A percentile compares a stretch with the other conserved stretches of the same genome.
phyloP scores from a whole-genome alignment of 1,139 yeast species.

The Sugiyamaella xylanicola region DNA sequence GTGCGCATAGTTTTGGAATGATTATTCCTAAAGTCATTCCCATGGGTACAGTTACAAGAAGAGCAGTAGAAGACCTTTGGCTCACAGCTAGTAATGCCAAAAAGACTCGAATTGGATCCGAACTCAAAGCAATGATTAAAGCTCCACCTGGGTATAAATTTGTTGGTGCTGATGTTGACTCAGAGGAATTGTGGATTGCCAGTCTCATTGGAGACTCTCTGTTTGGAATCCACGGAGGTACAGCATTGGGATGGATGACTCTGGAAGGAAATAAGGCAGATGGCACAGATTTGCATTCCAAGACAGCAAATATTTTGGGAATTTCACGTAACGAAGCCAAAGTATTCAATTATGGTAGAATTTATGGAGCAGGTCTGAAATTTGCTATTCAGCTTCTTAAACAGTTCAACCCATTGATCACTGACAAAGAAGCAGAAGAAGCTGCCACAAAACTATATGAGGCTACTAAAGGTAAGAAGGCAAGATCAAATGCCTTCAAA shows the following conservation, averaged over 20 bases:
- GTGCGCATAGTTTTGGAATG: slow-evolving; percentile 55
- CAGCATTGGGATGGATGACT: slow-evolving; percentile 99
- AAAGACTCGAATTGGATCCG: slow-evolving; percentile 83
- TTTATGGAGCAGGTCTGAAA: slow-evolving; percentile 94
- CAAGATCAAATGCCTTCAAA: slow-evolving; percentile 43
- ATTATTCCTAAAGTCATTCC: slow-evolving; percentile 82
- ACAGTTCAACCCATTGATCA: slow-evolving; percentile 72
- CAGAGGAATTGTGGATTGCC: slow-evolving; percentile 98
- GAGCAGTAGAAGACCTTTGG: slow-evolving; percentile 99
- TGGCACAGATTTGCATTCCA: slow-evolving; percentile 93
- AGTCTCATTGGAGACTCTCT: slow-evolving; percentile 91
- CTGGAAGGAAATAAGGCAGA: slow-evolving; percentile 90
- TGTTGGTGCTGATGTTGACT: slow-evolving; percentile 96
- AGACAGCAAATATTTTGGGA: slow-evolving; percentile 86
- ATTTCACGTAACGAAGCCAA: slow-evolving; percentile 92
- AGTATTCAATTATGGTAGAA: slow-evolving; percentile 93
- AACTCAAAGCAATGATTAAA: slow-evolving; percentile 77
- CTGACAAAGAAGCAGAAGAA: slow-evolving; percentile 68
- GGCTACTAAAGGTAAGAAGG: slow-evolving; percentile 75
- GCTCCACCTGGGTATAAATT: slow-evolving; percentile 91
- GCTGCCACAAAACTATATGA: slow-evolving; percentile 71
- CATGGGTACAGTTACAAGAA: slow-evolving; percentile 95
- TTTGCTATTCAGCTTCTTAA: slow-evolving; percentile 82
- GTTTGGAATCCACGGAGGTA: slow-evolving; percentile 88
- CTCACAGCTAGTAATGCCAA: slow-evolving; percentile 95